A percentile compares a stretch with the other conserved stretches of the same genome.
These are phyloP conservation scores for Steccherinum ochraceum DNA, from an alignment of 768 basidiomycete species.

Conservation along the genomic window DNA sequence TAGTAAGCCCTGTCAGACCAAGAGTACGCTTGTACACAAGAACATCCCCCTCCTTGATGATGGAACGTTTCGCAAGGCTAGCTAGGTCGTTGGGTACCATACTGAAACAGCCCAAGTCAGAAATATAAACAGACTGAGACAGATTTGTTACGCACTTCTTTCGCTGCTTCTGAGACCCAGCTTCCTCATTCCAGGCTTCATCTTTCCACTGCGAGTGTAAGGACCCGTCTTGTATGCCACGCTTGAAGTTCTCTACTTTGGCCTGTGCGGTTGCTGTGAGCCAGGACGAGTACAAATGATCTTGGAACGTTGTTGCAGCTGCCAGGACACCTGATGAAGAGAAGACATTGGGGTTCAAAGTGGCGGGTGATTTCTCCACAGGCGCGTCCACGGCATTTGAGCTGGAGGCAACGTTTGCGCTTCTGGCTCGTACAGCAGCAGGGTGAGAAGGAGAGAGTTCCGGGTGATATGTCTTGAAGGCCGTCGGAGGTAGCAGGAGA, in stretches of 20 bases:
- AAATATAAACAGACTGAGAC: background rate
- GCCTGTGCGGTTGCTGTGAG: conserved; percentile 36
- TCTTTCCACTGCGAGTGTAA: conserved; percentile 59
- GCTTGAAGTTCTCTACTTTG: conserved; percentile 35
- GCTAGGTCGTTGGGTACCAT: conserved; percentile 38
- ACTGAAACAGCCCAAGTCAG: conserved; percentile 19
- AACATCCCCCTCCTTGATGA: conserved; percentile 48
- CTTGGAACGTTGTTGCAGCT: conserved; percentile 52
- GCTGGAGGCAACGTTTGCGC: background rate
- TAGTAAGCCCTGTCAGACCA: conserved; percentile 24
- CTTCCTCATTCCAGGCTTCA: conserved; percentile 48
- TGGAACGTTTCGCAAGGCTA: conserved; percentile 36
- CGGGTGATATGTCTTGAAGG: conserved; percentile 17
- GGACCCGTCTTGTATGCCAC: conserved; percentile 38
- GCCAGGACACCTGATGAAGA: conserved; percentile 47
- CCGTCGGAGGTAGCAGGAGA: conserved; percentile 22
- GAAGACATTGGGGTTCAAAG: conserved; percentile 36
- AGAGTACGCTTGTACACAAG: conserved; percentile 49
- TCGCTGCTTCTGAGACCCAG: conserved; percentile 16
- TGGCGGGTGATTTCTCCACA: background rate
- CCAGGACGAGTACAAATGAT: conserved; percentile 51
- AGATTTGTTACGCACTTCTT: too few relatives aligned
- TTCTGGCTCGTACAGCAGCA: background rate
- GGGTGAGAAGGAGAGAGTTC: conserved; percentile 21
- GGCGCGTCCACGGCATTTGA: conserved; percentile 1